phyloP scores from a whole-genome alignment of 139 green algal species.

The Coccomyxa sp. region DNA sequence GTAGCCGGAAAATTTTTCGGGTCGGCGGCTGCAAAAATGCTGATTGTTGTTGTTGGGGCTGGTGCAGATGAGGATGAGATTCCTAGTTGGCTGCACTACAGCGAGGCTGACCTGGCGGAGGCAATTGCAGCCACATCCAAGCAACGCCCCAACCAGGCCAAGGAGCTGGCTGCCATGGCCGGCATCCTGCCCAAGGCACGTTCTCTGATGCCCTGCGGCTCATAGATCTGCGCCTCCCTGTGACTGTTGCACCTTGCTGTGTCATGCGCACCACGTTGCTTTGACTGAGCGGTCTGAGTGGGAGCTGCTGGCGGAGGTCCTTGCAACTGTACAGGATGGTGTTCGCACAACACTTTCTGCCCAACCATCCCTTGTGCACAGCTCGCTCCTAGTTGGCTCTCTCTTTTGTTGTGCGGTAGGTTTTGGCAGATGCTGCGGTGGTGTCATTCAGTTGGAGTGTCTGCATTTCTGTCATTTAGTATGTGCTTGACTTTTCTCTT shows the following conservation, averaged over 20 bases:
- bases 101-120: slow-evolving; percentile 24
- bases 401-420: too few relatives aligned
- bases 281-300: background rate
- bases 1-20: background rate
- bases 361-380: too few relatives aligned
- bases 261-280: background rate
- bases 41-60: background rate
- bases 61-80: slow-evolving; percentile 6
- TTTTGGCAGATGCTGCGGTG: too few relatives aligned
- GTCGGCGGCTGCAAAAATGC: too few relatives aligned
- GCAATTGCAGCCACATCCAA: slow-evolving; percentile 18
- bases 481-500: too few relatives aligned
- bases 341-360: too few relatives aligned
- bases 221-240: background rate
- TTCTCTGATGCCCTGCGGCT: too few relatives aligned
- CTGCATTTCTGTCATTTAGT: too few relatives aligned
- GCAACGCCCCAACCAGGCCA: slow-evolving; percentile 2
- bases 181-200: slow-evolving; percentile 8
- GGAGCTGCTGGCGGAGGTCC: background rate
- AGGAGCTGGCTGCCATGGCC: slow-evolving; percentile 19
- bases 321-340: too few relatives aligned
- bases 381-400: too few relatives aligned
- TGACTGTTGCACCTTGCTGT: background rate
- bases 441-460: too few relatives aligned
- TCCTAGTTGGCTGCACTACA: slow-evolving; percentile 34